Base-by-base conservation (phyloP, 1,284 basidiomycete genomes). In the Neolentinus lepideus region DNA sequence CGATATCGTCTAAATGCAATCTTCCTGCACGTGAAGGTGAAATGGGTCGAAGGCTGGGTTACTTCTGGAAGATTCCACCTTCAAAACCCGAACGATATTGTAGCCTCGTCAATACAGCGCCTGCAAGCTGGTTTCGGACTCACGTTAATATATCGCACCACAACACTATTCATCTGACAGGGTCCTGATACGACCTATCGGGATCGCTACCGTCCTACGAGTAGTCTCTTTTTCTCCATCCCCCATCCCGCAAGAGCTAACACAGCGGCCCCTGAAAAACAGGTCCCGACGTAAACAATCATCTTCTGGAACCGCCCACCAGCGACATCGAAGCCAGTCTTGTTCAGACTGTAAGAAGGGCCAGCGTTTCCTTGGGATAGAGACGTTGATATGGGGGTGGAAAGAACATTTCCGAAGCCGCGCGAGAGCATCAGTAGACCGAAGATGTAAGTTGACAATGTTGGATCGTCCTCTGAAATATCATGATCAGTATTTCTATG, bases 321-420 rank as follows among this genome's bases (percentile, higher is more conserved):
- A 0, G 62, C 71, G 3, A 73, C 71, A 10, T 65, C 60, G 55
- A 72, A 73, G 0, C 71, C 71, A 1, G 67, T 59, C 14, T 60
- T 60, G 38, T 25, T 16, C 9, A 9, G 22, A 6, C 10, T 6
- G 11, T 12, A 4, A 8, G 4, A 6, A 54, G 38, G 12, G 29
- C n/a, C n/a, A n/a, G 45, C 25, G 24, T 53, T 21, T 11, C 54
- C 54, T 38, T 60, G 54, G 22, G 61, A 56, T 36, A 73, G 61
- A 1, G 64, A 63, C 1, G 73, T 69, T 9, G 74, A 69, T 47
- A 77, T 71, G 6, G 74, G 75, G 8, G 73, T 72, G 6, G 71
- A 73, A 2, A 76, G 60, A 29, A 77, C 69, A 54, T 74, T 75
- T 1, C 74, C 74, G 2, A 76, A 57, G 0, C 75, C 74, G 10